These are phyloP conservation scores for Beverwykella pulmonaria DNA, from an alignment of 495 filamentous ascomycete genomes.

Conservation along the genomic window DNA sequence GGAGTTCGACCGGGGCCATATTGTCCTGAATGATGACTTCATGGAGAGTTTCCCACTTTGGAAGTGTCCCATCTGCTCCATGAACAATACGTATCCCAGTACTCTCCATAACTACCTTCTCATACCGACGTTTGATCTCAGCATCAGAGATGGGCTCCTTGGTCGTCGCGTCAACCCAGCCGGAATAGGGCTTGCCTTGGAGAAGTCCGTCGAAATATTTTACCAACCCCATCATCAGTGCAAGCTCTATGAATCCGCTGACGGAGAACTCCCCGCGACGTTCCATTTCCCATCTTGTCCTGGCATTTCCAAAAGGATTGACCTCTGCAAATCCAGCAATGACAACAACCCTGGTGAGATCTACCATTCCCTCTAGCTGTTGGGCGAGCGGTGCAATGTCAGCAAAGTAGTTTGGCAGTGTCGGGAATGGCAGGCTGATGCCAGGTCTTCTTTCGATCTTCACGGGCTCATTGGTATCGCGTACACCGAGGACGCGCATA, in stretches of 20 bases:
- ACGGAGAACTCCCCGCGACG: conserved; percentile 16
- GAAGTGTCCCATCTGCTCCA: neutral
- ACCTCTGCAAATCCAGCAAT: conserved; percentile 38
- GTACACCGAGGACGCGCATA: neutral
- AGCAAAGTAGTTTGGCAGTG: conserved; percentile 1
- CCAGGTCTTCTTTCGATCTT: neutral
- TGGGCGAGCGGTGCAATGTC: neutral
- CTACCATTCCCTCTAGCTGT: conserved; percentile 33
- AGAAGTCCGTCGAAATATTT: conserved; percentile 35
- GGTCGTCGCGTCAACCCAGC: conserved; percentile 36
- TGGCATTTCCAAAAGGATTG: conserved; percentile 37
- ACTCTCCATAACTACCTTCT: neutral
- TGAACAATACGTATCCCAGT: neutral
- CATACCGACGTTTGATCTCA: conserved; percentile 27
- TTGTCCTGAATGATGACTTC: neutral
- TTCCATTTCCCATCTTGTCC: conserved; percentile 42
- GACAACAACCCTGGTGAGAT: conserved; percentile 32
- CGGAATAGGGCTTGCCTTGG: conserved; percentile 35
- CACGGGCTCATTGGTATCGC: neutral
- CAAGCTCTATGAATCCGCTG: conserved; percentile 35
- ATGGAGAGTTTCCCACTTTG: neutral
- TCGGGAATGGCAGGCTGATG: conserved; percentile 6
- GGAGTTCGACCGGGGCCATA: neutral
- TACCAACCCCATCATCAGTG: conserved; percentile 40
- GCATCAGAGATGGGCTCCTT: conserved; percentile 26